phyloP scores from a whole-genome alignment of 768 basidiomycete genomes.

The Cytidiella melzeri region DNA sequence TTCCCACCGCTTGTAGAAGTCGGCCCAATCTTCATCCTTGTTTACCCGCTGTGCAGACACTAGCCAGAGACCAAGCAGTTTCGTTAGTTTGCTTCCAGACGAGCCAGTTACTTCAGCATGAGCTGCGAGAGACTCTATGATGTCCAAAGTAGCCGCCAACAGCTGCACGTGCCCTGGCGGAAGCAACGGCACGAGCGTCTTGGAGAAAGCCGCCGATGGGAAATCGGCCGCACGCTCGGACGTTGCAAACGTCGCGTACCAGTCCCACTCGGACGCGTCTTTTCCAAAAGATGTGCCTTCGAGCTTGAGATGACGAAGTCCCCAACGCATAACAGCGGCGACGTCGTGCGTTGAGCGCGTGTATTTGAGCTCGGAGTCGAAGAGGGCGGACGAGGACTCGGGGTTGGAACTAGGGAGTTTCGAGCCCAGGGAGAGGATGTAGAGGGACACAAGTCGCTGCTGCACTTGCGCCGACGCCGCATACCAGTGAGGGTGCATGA shows the following conservation, averaged over 20 bases:
- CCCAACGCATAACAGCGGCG: slow-evolving; percentile 79
- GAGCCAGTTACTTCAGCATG: slow-evolving; percentile 68
- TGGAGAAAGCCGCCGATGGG: slow-evolving; percentile 56
- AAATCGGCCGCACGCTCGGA: slow-evolving; percentile 57
- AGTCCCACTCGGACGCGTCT: slow-evolving; percentile 38
- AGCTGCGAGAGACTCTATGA: slow-evolving; percentile 65
- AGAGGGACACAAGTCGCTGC: slow-evolving; percentile 62
- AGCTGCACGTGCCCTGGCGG: slow-evolving; percentile 54
- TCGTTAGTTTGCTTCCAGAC: slow-evolving; percentile 73
- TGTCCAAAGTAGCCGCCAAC: slow-evolving; percentile 48
- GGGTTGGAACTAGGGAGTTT: slow-evolving; percentile 36
- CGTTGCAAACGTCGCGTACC: slow-evolving; percentile 62
- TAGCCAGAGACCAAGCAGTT: slow-evolving; percentile 70
- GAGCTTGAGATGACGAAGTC: slow-evolving; percentile 64
- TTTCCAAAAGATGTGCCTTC: slow-evolving; percentile 52
- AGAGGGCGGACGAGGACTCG: slow-evolving; percentile 40
- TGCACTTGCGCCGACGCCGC: slow-evolving; percentile 69
- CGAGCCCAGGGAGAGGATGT: slow-evolving; percentile 54
- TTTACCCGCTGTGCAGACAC: slow-evolving; percentile 43
- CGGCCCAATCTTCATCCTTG: slow-evolving; percentile 49
- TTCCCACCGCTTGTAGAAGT: slow-evolving; percentile 75
- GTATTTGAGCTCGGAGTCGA: slow-evolving; percentile 59
- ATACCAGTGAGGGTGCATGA: slow-evolving; percentile 85
- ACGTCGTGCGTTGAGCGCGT: slow-evolving; percentile 70
- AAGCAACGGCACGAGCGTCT: slow-evolving; percentile 52